These are phyloP conservation scores for Sugiyamaella xylanicola DNA, from an alignment of 1,139 yeast species.

Conservation along the genomic window DNA sequence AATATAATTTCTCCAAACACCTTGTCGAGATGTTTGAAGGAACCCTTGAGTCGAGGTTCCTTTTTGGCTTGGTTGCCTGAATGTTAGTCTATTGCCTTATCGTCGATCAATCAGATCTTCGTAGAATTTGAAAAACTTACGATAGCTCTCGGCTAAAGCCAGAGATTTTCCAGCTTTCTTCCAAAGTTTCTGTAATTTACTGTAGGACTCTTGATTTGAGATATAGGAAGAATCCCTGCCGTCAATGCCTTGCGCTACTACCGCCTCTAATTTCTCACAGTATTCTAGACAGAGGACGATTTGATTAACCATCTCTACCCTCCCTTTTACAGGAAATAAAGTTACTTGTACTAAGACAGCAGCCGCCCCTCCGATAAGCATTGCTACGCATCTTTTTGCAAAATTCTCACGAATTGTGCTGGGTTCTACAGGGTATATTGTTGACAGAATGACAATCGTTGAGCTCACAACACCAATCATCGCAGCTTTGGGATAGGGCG, in stretches of 20 bases:
- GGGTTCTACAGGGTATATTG: constrained; percentile 46
- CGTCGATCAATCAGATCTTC: no score
- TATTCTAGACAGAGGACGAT: constrained; percentile 46
- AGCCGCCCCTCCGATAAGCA: constrained; percentile 53
- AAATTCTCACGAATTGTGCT: constrained; percentile 50
- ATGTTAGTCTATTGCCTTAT: neutral
- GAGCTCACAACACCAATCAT: constrained; percentile 52
- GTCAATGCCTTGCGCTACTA: constrained; percentile 48
- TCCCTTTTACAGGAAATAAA: constrained; percentile 52
- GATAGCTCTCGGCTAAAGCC: constrained; percentile 47
- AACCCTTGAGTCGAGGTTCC: constrained; percentile 54
- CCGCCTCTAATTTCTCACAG: constrained; percentile 45
- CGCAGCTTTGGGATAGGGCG: constrained; percentile 55
- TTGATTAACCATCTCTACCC: constrained; percentile 48
- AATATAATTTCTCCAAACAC: constrained; percentile 51
- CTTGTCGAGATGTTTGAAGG: constrained; percentile 45
- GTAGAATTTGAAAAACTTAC: constrained; percentile 30
- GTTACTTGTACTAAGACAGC: constrained; percentile 50
- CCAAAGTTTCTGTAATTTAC: constrained; percentile 38
- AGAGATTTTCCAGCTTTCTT: constrained; percentile 46
- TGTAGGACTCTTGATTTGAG: constrained; percentile 29
- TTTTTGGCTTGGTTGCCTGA: constrained; percentile 43
- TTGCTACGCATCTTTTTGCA: constrained; percentile 53
- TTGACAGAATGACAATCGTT: constrained; percentile 49
- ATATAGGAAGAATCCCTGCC: constrained; percentile 40